phyloP scores from a whole-genome alignment of 1,284 basidiomycete species.

The Tranzscheliella williamsii region DNA sequence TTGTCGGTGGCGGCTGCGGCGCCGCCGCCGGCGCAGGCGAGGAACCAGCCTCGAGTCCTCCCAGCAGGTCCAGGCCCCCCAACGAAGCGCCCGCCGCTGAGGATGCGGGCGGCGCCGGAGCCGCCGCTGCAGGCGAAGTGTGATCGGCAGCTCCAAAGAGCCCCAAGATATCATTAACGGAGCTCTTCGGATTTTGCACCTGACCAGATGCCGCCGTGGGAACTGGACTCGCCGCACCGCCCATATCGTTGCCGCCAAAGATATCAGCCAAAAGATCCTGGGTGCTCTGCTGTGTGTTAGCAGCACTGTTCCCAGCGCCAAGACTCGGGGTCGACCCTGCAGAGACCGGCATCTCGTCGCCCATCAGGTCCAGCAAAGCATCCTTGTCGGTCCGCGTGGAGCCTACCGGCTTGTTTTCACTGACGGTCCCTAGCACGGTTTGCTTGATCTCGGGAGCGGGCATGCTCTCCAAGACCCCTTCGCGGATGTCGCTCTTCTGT shows the following conservation, averaged over 20 bases:
- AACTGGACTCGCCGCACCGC: slow-evolving; percentile 62
- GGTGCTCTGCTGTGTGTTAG: slow-evolving; percentile 67
- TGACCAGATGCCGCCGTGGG: slow-evolving; percentile 9
- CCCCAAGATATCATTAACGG: slow-evolving; percentile 86
- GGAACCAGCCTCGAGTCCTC: slow-evolving; percentile 18
- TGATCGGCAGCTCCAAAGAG: slow-evolving; percentile 70
- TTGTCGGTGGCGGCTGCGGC: slow-evolving; percentile 58
- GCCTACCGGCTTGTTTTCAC: slow-evolving; percentile 54
- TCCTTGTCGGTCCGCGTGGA: slow-evolving; percentile 51
- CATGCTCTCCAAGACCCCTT: slow-evolving; percentile 96
- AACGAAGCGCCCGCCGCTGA: slow-evolving; percentile 5
- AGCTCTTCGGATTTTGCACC: slow-evolving; percentile 63
- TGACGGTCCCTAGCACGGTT: slow-evolving; percentile 54
- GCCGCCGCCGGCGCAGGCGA: slow-evolving; percentile 17
- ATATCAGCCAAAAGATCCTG: slow-evolving; percentile 91
- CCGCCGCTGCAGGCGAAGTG: slow-evolving; percentile 11
- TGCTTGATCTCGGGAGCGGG: slow-evolving; percentile 85
- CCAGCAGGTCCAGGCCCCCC: slow-evolving; percentile 56
- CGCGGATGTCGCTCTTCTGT: slow-evolving; percentile 69
- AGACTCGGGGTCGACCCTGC: neutral
- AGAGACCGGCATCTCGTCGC: slow-evolving; percentile 44
- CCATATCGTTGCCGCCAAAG: slow-evolving; percentile 70
- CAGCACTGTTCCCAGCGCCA: slow-evolving; percentile 2
- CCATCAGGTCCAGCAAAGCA: slow-evolving; percentile 51
- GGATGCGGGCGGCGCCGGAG: neutral